phyloP scores from a whole-genome alignment of 257 asterid species.

The Solanum medicagineum region DNA sequence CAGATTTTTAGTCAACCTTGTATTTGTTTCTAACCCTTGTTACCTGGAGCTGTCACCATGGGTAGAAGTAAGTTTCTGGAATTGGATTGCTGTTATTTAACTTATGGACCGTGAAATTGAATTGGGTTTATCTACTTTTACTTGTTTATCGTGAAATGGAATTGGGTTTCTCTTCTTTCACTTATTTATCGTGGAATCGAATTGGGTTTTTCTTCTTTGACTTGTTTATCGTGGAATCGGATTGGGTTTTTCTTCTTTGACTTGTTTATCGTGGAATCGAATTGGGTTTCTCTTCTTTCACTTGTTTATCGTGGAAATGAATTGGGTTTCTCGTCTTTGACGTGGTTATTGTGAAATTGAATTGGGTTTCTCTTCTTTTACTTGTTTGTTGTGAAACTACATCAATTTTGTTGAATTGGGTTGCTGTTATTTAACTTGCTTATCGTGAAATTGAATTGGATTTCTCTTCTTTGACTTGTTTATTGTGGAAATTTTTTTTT shows the following conservation, averaged over 20 bases:
- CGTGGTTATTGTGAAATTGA: background rate
- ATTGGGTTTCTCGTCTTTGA: background rate
- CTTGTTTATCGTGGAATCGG: background rate
- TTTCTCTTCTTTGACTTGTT: background rate
- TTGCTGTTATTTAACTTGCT: background rate
- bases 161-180: background rate
- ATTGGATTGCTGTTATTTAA: no score
- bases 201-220: background rate
- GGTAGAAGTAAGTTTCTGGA: slow-evolving; percentile 56
- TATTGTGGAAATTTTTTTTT: background rate
- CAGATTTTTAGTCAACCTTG: slow-evolving; percentile 28
- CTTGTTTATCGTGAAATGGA: background rate
- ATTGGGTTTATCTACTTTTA: background rate
- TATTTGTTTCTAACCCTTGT: slow-evolving; percentile 8
- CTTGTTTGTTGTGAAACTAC: background rate
- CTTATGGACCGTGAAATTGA: background rate
- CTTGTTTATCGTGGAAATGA: background rate
- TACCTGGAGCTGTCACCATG: slow-evolving; percentile 35
- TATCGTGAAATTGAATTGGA: background rate
- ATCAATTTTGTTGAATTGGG: background rate
- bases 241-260: no score
- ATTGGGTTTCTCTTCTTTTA: no score
- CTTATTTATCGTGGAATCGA: background rate
- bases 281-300: background rate
- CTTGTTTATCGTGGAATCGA: background rate